Conservation (phyloP, 2,329 filamentous ascomycete genomes). For the Pseudocercospora fuligena region DNA sequence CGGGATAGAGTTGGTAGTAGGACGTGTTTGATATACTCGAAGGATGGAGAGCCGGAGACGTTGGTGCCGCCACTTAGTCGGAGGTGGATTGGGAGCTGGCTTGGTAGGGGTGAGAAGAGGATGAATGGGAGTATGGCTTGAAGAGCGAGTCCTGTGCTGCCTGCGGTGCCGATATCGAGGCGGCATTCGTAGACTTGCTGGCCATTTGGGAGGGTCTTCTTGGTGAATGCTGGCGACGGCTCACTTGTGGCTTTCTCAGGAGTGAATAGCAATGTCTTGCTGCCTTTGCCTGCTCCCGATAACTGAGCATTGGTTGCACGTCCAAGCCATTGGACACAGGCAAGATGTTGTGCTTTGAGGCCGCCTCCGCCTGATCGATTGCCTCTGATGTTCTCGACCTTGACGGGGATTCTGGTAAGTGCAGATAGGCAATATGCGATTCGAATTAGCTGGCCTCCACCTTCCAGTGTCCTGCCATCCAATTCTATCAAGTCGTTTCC, state of each 20-base stretch:
- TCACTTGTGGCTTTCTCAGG: slow-evolving; percentile 31
- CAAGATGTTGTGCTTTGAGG: slow-evolving; percentile 62
- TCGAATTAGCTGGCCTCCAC: slow-evolving; percentile 65
- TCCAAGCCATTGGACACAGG: slow-evolving; percentile 59
- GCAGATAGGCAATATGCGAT: slow-evolving; percentile 61
- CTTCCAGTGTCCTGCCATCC: slow-evolving; percentile 49
- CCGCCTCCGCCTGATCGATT: slow-evolving; percentile 58
- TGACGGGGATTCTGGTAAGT: slow-evolving; percentile 56
- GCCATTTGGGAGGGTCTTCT: slow-evolving; percentile 21
- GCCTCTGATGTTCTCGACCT: slow-evolving; percentile 59
- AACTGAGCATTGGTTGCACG: slow-evolving; percentile 53
- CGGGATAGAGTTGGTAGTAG: slow-evolving; percentile 58
- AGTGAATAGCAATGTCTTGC: slow-evolving; percentile 48
- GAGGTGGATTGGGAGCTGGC: slow-evolving; percentile 40
- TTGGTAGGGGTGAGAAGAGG: slow-evolving; percentile 46
- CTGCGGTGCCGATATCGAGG: slow-evolving; percentile 55
- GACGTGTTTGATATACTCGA: slow-evolving; percentile 62
- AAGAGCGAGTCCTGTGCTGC: slow-evolving; percentile 60
- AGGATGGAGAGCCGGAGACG: slow-evolving; percentile 58
- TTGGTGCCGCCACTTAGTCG: slow-evolving; percentile 64
- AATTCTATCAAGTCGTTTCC: slow-evolving; percentile 44
- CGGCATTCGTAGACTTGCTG: slow-evolving; percentile 41
- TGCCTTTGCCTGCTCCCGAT: slow-evolving; percentile 49
- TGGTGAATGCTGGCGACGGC: slow-evolving; percentile 30
- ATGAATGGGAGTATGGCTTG: slow-evolving; percentile 65